Evolutionary conservation across 2,329 filamentous ascomycete genomes (phyloP), one percentile per base, ranked within the genome.

Genomic region (Aspergillus sp.): DNA sequence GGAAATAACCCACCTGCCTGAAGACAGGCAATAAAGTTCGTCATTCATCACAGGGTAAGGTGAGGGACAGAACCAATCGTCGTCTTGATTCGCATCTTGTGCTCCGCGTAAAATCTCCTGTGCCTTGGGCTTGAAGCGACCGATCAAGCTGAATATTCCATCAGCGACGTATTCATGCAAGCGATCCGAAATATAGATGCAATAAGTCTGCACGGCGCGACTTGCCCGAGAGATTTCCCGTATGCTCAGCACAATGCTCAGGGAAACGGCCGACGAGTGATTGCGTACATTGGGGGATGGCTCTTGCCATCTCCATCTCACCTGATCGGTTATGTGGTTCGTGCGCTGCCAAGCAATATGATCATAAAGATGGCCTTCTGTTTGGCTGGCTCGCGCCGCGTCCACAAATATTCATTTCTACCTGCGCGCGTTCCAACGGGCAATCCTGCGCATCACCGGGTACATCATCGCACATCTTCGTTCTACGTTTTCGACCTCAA

Each of bases 81-180:
- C 19, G 17, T 49, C 46, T 31, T 48, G 25, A 48, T 14, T 32
- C 17, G n/a, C n/a, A n/a, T n/a, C 21, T 21, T 41, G 36, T 29
- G 11, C 17, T 29, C 16, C 20, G 16, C 5, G 20, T 48, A 40
- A 21, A 21, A 17, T 40, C 20, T 21, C 34, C 17, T 25, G 32
- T 25, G 46, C 34, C 16, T 40, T 42, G 21, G 20, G 36, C 46
- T 31, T 48, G 13, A 48, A 23, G 36, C 40, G 32, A n/a, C 46
- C 14, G 34, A 43, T 49, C n/a, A n/a, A n/a, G n/a, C n/a, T n/a
- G n/a, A n/a, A n/a, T n/a, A n/a, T 25, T 41, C 21, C 36, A 17
- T 49, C 47, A 43, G 36, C 38, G 36, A 49, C 14, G 36, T 31
- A 49, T 11, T 23, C 36, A 49, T 20, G 36, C 36, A 49, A 49